Evolutionary conservation across 495 filamentous ascomycete species (phyloP).

Genomic region (Aspergillus olivimuriae): DNA sequence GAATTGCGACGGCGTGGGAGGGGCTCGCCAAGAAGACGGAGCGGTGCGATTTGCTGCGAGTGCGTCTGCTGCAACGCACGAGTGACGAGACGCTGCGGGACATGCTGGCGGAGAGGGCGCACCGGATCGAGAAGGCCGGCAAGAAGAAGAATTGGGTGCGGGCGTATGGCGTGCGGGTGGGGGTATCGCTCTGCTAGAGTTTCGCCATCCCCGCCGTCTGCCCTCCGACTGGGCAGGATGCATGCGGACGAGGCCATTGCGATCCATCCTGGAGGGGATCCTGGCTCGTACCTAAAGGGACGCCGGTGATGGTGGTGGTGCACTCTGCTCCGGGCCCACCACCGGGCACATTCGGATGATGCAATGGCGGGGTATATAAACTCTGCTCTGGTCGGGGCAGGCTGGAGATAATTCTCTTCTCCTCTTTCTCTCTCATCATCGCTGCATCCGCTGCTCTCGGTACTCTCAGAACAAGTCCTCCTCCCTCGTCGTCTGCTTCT

Average conservation of each 20-base stretch:
- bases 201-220: not conserved
- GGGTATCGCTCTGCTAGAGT: conserved; percentile 7
- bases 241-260: too few relatives aligned
- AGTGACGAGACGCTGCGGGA: conserved; percentile 15
- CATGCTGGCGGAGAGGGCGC: conserved; percentile 29
- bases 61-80: conserved; percentile 26
- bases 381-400: not conserved
- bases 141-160: conserved; percentile 54
- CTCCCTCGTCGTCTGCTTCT: conserved; percentile 5
- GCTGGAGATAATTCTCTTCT: too few relatives aligned
- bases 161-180: conserved; percentile 19
- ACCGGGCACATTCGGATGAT: not conserved
- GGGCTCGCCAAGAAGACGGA: conserved; percentile 18
- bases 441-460: not conserved
- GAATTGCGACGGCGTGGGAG: conserved; percentile 26
- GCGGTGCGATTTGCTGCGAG: conserved; percentile 19
- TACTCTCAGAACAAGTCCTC: conserved; percentile 10
- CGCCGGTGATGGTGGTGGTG: too few relatives aligned
- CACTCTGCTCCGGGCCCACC: not conserved
- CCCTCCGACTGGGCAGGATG: too few relatives aligned
- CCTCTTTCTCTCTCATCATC: conserved; percentile 2
- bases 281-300: too few relatives aligned
- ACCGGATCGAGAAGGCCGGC: conserved; percentile 47
- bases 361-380: conserved; percentile 4
- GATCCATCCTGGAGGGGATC: too few relatives aligned